Conservation (phyloP, 169 alveolate species). For the Toxoplasma gondii region DNA sequence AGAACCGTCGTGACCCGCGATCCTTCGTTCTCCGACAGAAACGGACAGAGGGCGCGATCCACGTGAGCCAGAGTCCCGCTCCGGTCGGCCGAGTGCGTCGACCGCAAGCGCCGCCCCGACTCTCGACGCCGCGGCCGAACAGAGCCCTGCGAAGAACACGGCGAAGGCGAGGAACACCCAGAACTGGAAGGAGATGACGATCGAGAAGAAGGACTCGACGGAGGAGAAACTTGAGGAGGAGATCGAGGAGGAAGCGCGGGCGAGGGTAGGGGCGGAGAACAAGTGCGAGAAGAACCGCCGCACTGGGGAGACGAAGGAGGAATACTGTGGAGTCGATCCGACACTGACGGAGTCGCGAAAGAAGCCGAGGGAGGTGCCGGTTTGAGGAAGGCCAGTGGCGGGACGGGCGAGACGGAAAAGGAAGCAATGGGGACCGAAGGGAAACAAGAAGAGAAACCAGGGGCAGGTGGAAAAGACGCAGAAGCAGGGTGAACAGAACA, state of each 20-base stretch:
- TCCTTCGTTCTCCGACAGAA: neutral
- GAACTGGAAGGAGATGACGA: neutral
- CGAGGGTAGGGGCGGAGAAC: neutral
- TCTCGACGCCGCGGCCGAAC: neutral
- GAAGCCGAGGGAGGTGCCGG: neutral
- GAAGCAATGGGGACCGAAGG: no score
- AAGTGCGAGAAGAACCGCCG: neutral
- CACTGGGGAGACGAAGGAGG: no score
- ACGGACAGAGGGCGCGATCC: neutral
- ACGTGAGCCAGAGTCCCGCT: neutral
- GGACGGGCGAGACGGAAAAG: neutral
- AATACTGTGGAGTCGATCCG: no score
- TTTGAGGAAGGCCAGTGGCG: neutral
- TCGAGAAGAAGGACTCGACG: neutral
- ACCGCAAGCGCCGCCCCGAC: neutral
- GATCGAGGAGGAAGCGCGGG: neutral
- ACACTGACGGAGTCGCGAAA: neutral
- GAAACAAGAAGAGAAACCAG: no score
- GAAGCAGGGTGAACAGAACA: no score
- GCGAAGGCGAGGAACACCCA: neutral
- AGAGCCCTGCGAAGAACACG: neutral
- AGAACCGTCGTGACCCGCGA: constrained; percentile 8
- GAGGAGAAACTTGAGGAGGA: neutral
- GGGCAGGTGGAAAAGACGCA: no score
- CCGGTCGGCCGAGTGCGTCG: neutral